Percentiles rank a stretch among this genome's conserved stretches.
Conservation (phyloP, 805 yeast genomes). For the Spathaspora passalidarum region DNA sequence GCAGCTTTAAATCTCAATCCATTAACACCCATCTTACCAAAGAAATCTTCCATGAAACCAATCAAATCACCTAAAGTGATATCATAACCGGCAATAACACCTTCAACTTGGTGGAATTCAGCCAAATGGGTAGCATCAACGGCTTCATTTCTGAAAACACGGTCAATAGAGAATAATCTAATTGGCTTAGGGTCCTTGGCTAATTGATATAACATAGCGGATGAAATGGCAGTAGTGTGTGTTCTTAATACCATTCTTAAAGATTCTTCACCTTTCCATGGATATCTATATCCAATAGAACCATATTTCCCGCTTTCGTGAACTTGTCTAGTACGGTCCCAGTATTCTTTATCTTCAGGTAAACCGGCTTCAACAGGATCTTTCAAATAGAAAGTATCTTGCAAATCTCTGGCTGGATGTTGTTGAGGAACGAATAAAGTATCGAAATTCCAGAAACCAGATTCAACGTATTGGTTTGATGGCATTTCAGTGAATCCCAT, state of each 20-base stretch:
- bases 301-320: conserved; percentile 91
- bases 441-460: conserved; percentile 99
- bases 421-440: conserved; percentile 97
- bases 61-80: conserved; percentile 93
- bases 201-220: conserved; percentile 80
- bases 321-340: conserved; percentile 74
- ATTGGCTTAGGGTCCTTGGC: conserved; percentile 88
- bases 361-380: conserved; percentile 81
- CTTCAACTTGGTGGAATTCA: conserved; percentile 99
- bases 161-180: conserved; percentile 91
- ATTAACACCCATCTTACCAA: conserved; percentile 94
- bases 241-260: conserved; percentile 92
- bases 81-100: conserved; percentile 96
- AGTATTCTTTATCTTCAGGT: conserved; percentile 79
- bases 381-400: conserved; percentile 95
- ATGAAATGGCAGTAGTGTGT: conserved; percentile 93
- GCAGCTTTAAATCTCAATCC: conserved; percentile 97
- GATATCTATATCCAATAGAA: conserved; percentile 96
- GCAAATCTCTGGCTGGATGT: conserved; percentile 99
- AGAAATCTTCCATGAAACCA: conserved; percentile 97
- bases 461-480: conserved; percentile 94
- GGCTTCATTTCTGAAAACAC: conserved; percentile 99
- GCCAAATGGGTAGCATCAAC: conserved; percentile 99
- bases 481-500: conserved; percentile 99
- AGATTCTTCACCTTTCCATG: conserved; percentile 92